Percentiles rank a stretch among this genome's conserved stretches.
phyloP scores from a whole-genome alignment of 306 rosid genomes.

The Gastrolobium villosum region DNA sequence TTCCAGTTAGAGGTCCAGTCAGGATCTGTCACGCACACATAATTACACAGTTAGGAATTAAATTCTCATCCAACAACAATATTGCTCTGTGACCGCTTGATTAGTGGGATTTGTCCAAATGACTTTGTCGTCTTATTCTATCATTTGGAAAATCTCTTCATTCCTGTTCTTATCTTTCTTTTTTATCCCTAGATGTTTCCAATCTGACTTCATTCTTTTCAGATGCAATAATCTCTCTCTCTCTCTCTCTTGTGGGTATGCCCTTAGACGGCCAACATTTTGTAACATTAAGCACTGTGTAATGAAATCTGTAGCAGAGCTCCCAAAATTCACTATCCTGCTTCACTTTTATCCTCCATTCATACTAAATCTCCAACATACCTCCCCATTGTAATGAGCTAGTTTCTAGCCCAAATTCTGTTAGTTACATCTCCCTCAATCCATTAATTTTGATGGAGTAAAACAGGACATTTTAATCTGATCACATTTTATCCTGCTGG shows the following conservation, averaged over 20 bases:
- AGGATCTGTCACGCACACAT: constrained; percentile 9
- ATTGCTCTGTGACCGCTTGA: constrained; percentile 5
- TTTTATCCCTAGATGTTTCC: constrained; percentile 19
- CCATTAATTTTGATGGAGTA: constrained; percentile 15
- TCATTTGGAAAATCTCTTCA: background rate
- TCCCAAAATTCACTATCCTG: constrained; percentile 11
- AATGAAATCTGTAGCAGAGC: constrained; percentile 10
- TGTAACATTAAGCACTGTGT: constrained; percentile 1
- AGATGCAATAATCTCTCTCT: background rate
- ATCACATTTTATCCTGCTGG: background rate
- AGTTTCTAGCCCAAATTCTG: constrained; percentile 11
- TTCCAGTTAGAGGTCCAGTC: constrained; percentile 8
- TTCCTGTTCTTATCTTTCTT: background rate
- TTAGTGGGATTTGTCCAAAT: constrained; percentile 4
- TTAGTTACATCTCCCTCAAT: background rate
- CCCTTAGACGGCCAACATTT: constrained; percentile 5
- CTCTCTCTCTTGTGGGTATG: background rate
- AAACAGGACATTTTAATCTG: background rate
- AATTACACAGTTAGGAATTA: constrained; percentile 19
- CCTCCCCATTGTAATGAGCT: background rate
- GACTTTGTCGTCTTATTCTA: constrained; percentile 1
- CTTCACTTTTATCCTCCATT: background rate
- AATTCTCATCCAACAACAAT: constrained; percentile 2
- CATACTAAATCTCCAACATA: background rate
- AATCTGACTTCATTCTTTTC: constrained; percentile 23